Evolutionary conservation across 768 basidiomycete species (phyloP).

Genomic region (Mycena belliarum): DNA sequence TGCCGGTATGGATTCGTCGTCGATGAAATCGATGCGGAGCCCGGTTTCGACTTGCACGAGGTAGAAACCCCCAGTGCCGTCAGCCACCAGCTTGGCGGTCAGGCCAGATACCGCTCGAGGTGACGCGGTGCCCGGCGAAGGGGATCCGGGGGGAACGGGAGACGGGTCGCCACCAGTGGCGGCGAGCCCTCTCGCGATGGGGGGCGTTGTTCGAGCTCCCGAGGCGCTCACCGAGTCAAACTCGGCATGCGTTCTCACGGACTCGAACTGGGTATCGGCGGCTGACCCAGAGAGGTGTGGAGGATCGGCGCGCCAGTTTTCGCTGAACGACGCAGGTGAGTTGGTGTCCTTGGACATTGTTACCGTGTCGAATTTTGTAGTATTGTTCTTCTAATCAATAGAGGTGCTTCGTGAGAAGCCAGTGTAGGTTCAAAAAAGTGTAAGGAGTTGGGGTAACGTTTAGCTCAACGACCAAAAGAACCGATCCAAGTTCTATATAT

Average conservation of each 20-base stretch:
- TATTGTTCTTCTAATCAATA: background rate
- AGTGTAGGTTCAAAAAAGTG: too few species aligned
- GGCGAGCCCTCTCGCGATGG: background rate
- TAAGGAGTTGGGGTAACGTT: background rate
- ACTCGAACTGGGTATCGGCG: background rate
- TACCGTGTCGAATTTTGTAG: too few species aligned
- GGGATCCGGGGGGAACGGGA: background rate
- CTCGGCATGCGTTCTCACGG: background rate
- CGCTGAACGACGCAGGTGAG: background rate
- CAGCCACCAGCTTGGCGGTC: too few species aligned
- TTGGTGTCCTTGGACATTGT: background rate
- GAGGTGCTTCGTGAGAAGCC: background rate
- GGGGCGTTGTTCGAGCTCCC: background rate
- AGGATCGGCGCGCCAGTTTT: background rate
- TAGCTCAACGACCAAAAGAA: background rate
- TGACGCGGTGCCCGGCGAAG: background rate
- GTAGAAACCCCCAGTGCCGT: too few species aligned
- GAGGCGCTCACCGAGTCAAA: background rate
- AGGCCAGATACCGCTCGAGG: too few species aligned
- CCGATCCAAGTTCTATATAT: too few species aligned
- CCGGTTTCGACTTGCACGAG: too few species aligned
- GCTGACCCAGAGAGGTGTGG: background rate
- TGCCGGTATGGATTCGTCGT: too few species aligned
- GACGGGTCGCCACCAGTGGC: background rate
- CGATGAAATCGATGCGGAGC: too few species aligned